Conservation (phyloP, 306 rosid species). For the Geum urbanum region DNA sequence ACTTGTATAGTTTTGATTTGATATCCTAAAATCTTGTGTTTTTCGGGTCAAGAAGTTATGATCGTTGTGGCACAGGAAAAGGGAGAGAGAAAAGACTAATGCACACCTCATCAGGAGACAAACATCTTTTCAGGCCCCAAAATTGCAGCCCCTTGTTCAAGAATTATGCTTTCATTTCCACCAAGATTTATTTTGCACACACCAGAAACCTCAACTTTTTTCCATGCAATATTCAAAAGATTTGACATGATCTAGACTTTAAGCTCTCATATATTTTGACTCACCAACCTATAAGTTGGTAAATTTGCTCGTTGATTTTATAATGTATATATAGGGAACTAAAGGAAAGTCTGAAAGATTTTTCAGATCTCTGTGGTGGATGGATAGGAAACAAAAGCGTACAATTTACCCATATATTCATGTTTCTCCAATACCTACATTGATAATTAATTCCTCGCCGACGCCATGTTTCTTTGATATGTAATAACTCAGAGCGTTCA, state of each 20-base stretch:
- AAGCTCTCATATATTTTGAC: constrained; percentile 27
- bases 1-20: background rate
- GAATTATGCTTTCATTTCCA: constrained; percentile 9
- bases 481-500: background rate
- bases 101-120: constrained; percentile 25
- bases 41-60: constrained; percentile 24
- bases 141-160: constrained; percentile 15
- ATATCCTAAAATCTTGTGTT: constrained; percentile 30
- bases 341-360: constrained; percentile 25
- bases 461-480: background rate
- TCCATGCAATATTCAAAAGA: constrained; percentile 13
- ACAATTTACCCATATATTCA: constrained; percentile 20
- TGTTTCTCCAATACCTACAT: constrained; percentile 28
- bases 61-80: background rate
- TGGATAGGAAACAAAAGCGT: constrained; percentile 27
- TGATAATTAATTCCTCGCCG: constrained; percentile 28
- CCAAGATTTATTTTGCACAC: background rate
- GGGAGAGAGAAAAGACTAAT: background rate
- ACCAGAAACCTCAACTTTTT: constrained; percentile 13
- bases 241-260: constrained; percentile 3
- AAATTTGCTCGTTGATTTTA: constrained; percentile 13
- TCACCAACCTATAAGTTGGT: constrained; percentile 12
- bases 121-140: constrained; percentile 33
- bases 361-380: constrained; percentile 14
- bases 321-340: constrained; percentile 23